Conservation (phyloP, 306 rosid genomes). For the Cotoneaster glaucophyllus region DNA sequence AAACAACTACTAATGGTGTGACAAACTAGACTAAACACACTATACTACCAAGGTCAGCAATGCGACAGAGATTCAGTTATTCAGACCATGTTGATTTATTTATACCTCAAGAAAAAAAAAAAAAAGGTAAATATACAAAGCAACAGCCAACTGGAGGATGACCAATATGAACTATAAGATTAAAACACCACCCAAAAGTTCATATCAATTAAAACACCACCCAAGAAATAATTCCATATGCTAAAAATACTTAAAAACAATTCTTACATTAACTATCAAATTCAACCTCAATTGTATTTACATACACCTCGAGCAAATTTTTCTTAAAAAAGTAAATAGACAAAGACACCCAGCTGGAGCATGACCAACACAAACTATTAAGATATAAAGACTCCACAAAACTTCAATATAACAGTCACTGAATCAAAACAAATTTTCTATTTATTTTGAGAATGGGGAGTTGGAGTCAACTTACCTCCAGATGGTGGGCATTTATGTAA, state of each 20-base stretch:
- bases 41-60: not conserved
- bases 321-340: not conserved
- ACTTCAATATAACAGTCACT: not conserved
- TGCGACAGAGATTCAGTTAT: no score
- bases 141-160: not conserved
- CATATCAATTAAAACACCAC: not conserved
- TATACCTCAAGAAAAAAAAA: not conserved
- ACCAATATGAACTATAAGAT: no score
- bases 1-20: not conserved
- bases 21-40: not conserved
- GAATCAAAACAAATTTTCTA: not conserved
- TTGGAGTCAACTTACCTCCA: constrained; percentile 42
- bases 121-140: not conserved
- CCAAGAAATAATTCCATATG: no score
- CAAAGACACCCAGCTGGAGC: not conserved
- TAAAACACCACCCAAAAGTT: not conserved
- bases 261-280: not conserved
- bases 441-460: not conserved
- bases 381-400: not conserved
- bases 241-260: not conserved
- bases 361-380: not conserved
- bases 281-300: not conserved
- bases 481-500: constrained; percentile 61
- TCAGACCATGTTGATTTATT: no score
- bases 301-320: not conserved